Conservation (phyloP, 371 early-diverging fungal genomes). For the Rhizomucor pusillus region DNA sequence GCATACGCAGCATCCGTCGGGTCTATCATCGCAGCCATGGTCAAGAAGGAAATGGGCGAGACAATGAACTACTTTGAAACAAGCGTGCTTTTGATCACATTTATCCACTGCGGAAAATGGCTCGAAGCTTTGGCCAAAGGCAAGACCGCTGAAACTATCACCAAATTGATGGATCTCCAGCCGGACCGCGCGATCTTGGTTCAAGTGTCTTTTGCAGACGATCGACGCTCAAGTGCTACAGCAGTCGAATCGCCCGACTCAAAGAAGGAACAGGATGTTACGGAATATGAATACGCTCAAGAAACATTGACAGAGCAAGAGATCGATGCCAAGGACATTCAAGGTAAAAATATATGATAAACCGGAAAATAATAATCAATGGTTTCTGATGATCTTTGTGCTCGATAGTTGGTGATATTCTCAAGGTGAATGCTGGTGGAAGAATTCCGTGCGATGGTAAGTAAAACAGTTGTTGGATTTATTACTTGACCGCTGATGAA, state of each 20-base stretch:
- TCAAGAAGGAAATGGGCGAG: conserved; percentile 14
- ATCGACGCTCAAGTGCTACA: too few species aligned
- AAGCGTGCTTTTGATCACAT: conserved; percentile 63
- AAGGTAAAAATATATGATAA: conserved; percentile 29
- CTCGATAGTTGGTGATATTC: conserved; percentile 56
- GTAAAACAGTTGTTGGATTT: not conserved
- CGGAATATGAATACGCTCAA: conserved; percentile 11
- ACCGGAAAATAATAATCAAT: not conserved
- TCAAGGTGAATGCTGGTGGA: conserved; percentile 65
- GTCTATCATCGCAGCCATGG: conserved; percentile 55
- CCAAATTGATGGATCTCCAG: conserved; percentile 66
- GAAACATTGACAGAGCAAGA: conserved; percentile 27
- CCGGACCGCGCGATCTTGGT: conserved; percentile 61
- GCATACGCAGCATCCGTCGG: conserved; percentile 60
- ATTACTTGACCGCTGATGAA: not conserved
- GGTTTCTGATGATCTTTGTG: conserved; percentile 3
- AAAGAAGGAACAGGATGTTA: conserved; percentile 1
- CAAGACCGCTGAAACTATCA: conserved; percentile 67
- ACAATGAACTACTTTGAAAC: conserved; percentile 68
- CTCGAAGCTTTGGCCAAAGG: conserved; percentile 70
- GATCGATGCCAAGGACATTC: conserved; percentile 42
- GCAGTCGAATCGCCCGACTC: too few species aligned
- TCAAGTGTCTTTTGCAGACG: too few species aligned
- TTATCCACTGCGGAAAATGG: conserved; percentile 71
- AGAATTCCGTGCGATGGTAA: conserved; percentile 69